Percentiles rank a stretch among this genome's conserved stretches.
phyloP scores from a whole-genome alignment of 2,329 filamentous ascomycete species.

The Talaromyces sp. region DNA sequence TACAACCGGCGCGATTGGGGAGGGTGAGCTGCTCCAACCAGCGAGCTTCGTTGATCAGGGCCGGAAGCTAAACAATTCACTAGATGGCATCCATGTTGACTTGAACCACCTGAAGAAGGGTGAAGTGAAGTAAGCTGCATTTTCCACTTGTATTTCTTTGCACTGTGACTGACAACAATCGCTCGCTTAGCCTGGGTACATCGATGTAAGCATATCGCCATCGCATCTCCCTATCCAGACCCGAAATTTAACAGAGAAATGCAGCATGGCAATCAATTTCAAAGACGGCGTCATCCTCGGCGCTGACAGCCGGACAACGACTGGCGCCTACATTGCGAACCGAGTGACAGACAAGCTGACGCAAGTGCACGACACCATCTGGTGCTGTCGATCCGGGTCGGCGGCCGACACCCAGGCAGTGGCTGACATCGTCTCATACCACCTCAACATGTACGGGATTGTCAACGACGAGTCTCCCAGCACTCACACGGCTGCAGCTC shows the following conservation, averaged over 20 bases:
- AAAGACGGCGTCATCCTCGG: conserved; percentile 96
- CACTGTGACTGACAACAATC: background rate
- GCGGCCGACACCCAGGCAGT: conserved; percentile 97
- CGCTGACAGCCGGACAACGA: conserved; percentile 95
- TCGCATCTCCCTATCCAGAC: background rate
- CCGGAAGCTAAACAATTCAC: conserved; percentile 8
- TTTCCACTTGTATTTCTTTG: background rate
- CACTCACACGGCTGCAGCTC: conserved; percentile 87
- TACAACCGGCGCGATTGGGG: conserved; percentile 40
- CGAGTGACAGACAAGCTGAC: conserved; percentile 99
- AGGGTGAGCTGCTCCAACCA: conserved; percentile 28
- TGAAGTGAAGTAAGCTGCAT: conserved; percentile 81
- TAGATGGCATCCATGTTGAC: conserved; percentile 98
- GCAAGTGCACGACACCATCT: conserved; percentile 97
- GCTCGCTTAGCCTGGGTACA: conserved; percentile 70
- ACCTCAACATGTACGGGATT: conserved; percentile 87
- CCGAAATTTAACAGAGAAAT: conserved; percentile 3
- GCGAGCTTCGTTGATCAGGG: conserved; percentile 1
- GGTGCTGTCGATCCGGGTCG: conserved; percentile 97
- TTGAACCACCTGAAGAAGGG: conserved; percentile 99
- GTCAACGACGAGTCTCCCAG: conserved; percentile 84
- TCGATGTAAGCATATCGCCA: conserved; percentile 67
- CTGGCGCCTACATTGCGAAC: conserved; percentile 96
- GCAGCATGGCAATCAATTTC: conserved; percentile 97
- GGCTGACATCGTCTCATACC: conserved; percentile 95